Evolutionary conservation across 1,284 basidiomycete species (phyloP), one percentile per base, ranked within the genome.

Genomic region (Lignosus rhinocerotis): DNA sequence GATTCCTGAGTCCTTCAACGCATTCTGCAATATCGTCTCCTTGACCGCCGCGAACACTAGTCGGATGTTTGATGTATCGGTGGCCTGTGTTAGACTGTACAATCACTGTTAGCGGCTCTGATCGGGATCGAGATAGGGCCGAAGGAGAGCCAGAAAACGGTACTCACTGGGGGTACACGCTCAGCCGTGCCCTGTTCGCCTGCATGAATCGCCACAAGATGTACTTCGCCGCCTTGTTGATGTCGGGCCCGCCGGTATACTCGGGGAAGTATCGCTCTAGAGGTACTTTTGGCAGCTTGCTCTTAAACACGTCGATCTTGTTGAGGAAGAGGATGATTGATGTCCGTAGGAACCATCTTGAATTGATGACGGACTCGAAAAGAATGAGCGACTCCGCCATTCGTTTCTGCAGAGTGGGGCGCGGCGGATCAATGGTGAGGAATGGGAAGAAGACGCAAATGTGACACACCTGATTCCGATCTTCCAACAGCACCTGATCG

Each of bases 181-280:
- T 93, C 61, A 97, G 73, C 54, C 90, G 77, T 34, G 93, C 93
- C 31, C 94, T 79, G 71, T 99, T 99, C 45, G 92, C 91, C 74
- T 97, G 94, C 78, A 96, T 97, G 67, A 98, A 98, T 64, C 93
- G 80, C 96, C 96, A 98, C 21, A 99, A 78, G 61, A 98, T 97
- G 70, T 96, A 99, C 72, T 98, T 98, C 3, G 96, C 94, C 2
- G 94, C 96, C 75, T 98, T 98, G 80, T 97, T 97, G 73, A 98
- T 93, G 70, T 98, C 95, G 8, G 89, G 75, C 0, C 96, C 96
- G 38, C 93, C 93, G 0, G 93, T 93, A 75, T 98, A 99, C 69
- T 98, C 96, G 1, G 94, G 89, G 74, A 98, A 98, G 74, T 94
- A 96, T 60, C 85, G 82, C 55, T 95, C 92, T 16, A 98, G 78